Base-by-base conservation (phyloP, 2,329 filamentous ascomycete genomes). In the Diaporthe citrichinensis region DNA sequence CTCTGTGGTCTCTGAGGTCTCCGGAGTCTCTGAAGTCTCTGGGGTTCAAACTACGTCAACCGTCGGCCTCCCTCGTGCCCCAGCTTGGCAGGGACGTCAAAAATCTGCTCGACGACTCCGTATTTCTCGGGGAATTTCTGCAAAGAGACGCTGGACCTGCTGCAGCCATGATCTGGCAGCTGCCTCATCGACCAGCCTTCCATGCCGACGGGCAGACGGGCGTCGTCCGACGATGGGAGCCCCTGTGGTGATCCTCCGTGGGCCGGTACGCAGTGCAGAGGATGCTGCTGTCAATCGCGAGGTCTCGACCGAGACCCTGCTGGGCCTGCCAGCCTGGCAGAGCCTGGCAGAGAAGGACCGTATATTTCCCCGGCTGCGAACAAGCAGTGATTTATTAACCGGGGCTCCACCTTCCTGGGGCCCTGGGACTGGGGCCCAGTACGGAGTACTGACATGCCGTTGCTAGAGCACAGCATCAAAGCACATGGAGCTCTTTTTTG, bases 331-430 rank as follows among this genome's bases (percentile, higher is more conserved):
- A 73, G 71, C 58, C 71, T 73, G 71, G 71, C 58, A 69, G 65
- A 55, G 49, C 65, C 65, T 55, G 65, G 57, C 25, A 49, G 67
- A 74, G 65, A 58, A 59, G 57, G 41, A 55, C 58, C 72, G 65
- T 46, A 74, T 49, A 74, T 74, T 76, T 76, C 75, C 75, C 75
- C 75, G 58, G 72, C 41, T 65, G 73, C 44, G 59, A 41, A 46
- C 59, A 41, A 65, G 39, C 59, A 31, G 55, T 53, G 71, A 65
- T 46, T 72, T 62, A 71, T 49, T 71, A 68, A 67, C 58, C 46
- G 72, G 74, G 74, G 74, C 72, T 74, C 74, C 74, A 76, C 72
- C 61, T 39, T 34, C 69, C 62, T 73, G 51, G 59, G 59, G 23
- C 59, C 20, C 44, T 68, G 14, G 65, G 46, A 68, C 65, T 68